Percentiles rank a stretch among this genome's conserved stretches.
These are phyloP conservation scores for Syzygium aromaticum DNA, from an alignment of 345 rosid species.

Conservation along the genomic window DNA sequence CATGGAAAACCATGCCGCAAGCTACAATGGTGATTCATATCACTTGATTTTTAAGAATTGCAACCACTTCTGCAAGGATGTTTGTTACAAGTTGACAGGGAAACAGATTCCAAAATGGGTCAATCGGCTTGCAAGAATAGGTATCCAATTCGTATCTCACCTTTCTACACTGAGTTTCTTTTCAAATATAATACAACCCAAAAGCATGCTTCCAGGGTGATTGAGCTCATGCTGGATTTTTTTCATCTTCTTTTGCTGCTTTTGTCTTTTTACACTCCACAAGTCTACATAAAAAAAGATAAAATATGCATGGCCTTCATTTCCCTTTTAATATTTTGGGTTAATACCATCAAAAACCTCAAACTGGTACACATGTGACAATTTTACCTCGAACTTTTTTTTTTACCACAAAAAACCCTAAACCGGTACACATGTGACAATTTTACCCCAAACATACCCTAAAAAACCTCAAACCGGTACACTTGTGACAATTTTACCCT, in stretches of 20 bases:
- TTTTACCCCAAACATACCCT: too few relatives aligned
- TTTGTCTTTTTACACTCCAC: not conserved
- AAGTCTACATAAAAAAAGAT: not conserved
- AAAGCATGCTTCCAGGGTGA: not conserved
- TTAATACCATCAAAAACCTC: too few relatives aligned
- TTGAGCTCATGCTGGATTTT: not conserved
- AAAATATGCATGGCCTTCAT: not conserved
- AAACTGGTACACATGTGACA: too few relatives aligned
- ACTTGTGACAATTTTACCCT: too few relatives aligned
- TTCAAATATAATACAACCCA: not conserved
- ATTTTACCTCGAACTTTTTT: too few relatives aligned
- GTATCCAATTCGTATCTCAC: conserved; percentile 16
- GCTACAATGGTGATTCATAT: conserved; percentile 77
- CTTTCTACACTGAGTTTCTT: not conserved
- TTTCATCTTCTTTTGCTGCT: not conserved
- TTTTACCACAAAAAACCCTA: too few relatives aligned
- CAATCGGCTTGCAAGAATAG: conserved; percentile 83
- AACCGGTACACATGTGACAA: too few relatives aligned
- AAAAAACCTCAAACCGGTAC: too few relatives aligned
- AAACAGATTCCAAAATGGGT: conserved; percentile 87
- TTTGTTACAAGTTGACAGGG: conserved; percentile 64
- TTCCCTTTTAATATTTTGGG: not conserved
- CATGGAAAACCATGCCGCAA: conserved; percentile 68
- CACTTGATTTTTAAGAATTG: conserved; percentile 90
- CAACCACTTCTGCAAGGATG: conserved; percentile 87